Evolutionary conservation across 2,329 filamentous ascomycete species (phyloP).

Genomic region (Chaetomium strumarium): DNA sequence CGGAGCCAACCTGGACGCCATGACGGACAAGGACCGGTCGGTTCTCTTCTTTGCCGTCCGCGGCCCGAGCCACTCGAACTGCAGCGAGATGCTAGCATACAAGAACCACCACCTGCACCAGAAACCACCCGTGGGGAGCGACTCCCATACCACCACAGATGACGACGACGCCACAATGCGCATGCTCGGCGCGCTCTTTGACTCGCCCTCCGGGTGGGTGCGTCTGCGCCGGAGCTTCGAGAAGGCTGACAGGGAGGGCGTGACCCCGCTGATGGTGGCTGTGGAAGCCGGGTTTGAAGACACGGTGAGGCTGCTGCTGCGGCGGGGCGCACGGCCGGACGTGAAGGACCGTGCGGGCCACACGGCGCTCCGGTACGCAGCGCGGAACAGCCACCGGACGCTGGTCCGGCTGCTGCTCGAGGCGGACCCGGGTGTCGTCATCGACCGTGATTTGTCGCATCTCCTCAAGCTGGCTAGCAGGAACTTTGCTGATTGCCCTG

Average conservation of each 20-base stretch:
- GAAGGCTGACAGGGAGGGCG: slow-evolving; percentile 10
- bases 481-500: slow-evolving; percentile 7
- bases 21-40: slow-evolving; percentile 8
- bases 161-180: slow-evolving; percentile 8
- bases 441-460: slow-evolving; percentile 4
- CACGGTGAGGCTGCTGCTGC: slow-evolving; percentile 9
- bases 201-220: slow-evolving; percentile 1
- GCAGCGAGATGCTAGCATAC: slow-evolving; percentile 2
- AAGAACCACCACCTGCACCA: too few relatives aligned
- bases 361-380: slow-evolving; percentile 17
- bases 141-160: neutral
- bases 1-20: slow-evolving; percentile 12
- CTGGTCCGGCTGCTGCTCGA: slow-evolving; percentile 14
- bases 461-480: slow-evolving; percentile 15
- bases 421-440: slow-evolving; percentile 6
- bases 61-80: neutral
- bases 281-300: slow-evolving; percentile 12
- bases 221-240: neutral
- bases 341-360: slow-evolving; percentile 7
- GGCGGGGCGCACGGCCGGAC: slow-evolving; percentile 8
- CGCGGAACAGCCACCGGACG: neutral
- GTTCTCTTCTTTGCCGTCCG: slow-evolving; percentile 18
- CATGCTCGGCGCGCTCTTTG: slow-evolving; percentile 11
- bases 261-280: slow-evolving; percentile 19
- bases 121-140: neutral